A percentile compares a stretch with the other conserved stretches of the same genome.
Evolutionary conservation across 1,139 yeast species (phyloP).

Genomic region (Diutina ranongensis): DNA sequence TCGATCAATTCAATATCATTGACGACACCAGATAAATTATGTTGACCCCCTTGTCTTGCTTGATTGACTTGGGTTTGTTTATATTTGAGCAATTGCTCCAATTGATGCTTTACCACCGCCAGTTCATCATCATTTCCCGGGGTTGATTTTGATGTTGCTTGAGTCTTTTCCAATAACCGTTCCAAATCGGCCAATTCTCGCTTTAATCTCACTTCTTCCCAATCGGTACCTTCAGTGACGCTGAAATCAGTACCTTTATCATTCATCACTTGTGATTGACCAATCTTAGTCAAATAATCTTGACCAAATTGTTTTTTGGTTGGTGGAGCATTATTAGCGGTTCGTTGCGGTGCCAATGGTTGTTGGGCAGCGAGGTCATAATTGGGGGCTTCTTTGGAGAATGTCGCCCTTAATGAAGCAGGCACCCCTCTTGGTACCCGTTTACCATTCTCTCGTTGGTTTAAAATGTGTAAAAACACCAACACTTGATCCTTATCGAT

Average conservation of each 20-base stretch:
- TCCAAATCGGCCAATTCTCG: constrained; percentile 72
- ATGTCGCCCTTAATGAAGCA: constrained; percentile 83
- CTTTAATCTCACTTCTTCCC: constrained; percentile 83
- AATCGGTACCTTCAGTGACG: constrained; percentile 60
- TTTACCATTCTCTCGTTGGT: constrained; percentile 81
- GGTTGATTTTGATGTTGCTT: constrained; percentile 29
- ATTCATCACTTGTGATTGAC: constrained; percentile 34
- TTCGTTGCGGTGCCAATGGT: constrained; percentile 12
- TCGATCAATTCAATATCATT: constrained; percentile 56
- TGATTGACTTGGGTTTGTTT: constrained; percentile 14
- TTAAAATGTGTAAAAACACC: constrained; percentile 80
- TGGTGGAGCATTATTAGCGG: constrained; percentile 7
- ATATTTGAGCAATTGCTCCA: constrained; percentile 70
- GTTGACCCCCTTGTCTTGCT: background rate
- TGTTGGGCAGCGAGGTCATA: constrained; percentile 43
- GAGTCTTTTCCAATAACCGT: constrained; percentile 45
- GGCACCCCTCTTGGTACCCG: constrained; percentile 91
- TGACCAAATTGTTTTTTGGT: constrained; percentile 26
- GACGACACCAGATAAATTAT: constrained; percentile 27
- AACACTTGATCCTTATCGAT: constrained; percentile 90
- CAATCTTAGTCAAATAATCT: constrained; percentile 28
- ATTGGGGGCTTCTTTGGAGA: constrained; percentile 74
- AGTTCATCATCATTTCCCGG: constrained; percentile 21
- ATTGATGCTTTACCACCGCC: constrained; percentile 48
- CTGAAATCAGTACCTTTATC: constrained; percentile 67